phyloP scores from a whole-genome alignment of 306 rosid genomes.

The Sesbania bispinosa region DNA sequence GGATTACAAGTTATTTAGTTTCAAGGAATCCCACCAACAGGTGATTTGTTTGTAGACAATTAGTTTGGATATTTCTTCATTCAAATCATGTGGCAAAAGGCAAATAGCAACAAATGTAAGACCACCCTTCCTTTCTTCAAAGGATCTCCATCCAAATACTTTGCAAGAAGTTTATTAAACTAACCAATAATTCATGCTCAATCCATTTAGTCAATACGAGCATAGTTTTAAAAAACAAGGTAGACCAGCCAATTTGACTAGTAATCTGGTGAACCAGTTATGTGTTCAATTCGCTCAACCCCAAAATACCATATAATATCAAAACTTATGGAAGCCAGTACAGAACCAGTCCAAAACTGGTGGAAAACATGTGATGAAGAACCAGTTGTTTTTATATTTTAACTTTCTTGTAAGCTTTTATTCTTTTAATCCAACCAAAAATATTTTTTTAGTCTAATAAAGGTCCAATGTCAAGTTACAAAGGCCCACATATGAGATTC shows the following conservation, averaged over 20 bases:
- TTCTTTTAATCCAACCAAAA: background rate
- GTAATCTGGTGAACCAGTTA: background rate
- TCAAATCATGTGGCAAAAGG: background rate
- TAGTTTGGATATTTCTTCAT: background rate
- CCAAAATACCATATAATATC: background rate
- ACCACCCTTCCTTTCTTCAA: background rate
- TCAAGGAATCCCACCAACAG: background rate
- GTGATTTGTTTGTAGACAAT: conserved; percentile 4
- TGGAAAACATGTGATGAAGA: background rate
- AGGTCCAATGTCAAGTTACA: background rate
- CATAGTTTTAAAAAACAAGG: background rate
- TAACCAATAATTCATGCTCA: background rate
- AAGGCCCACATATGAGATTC: background rate
- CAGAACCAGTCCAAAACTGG: background rate
- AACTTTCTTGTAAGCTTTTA: background rate
- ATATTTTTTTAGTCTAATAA: background rate
- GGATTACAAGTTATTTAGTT: no score
- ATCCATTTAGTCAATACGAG: background rate
- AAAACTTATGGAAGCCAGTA: background rate
- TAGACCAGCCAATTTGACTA: background rate
- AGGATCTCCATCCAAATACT: background rate
- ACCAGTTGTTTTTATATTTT: background rate
- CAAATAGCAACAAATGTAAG: background rate
- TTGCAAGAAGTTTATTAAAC: background rate
- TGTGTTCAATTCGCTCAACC: background rate